Evolutionary conservation across 2,329 filamentous ascomycete species (phyloP), one percentile per base, ranked within the genome.

Genomic region (Colletotrichum lentis): DNA sequence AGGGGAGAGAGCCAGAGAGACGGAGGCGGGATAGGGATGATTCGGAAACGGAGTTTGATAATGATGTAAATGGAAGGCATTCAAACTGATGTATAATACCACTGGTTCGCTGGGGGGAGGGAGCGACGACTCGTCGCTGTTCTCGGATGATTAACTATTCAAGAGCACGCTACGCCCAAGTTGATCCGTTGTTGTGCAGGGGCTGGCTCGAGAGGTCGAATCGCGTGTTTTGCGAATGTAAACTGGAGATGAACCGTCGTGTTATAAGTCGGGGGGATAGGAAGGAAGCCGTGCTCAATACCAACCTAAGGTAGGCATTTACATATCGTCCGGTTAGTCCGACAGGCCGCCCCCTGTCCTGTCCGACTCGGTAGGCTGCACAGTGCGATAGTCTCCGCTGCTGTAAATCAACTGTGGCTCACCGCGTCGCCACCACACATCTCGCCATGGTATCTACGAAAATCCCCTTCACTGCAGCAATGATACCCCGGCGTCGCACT

Each of bases 21-120:
- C 10, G 12, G 14, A 37, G 43, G 39, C 14, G 44, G 31, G 31
- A 49, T 22, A 20, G 56, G 14, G 47, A 16, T 47, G 55, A 53
- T 27, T 20, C n/a, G 14, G 35, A n/a, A 22, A 49, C 31, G 56
- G 56, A 49, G 43, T 59, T 49, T 59, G 43, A 59, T 59, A 24
- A 59, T 22, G 56, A 59, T 59, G 56, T 59, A 59, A 59, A 59
- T 59, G 56, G 56, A 59, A 59, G 31, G 56, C 56, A 59, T 24
- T 46, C 43, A 47, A 24, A 37, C 24, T 47, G 43, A 59, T 47
- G 56, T 59, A 59, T 39, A 59, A 59, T 59, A 59, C 56, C 31
- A 59, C 16, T 59, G 43, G n/a, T 59, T 59, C 20, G 35, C 56
- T 11, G 44, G 43, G 24, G 44, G n/a, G 31, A 0, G 27, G 31